These are phyloP conservation scores for Fusarium beomiforme DNA, from an alignment of 2,329 filamentous ascomycete species.

Conservation along the genomic window DNA sequence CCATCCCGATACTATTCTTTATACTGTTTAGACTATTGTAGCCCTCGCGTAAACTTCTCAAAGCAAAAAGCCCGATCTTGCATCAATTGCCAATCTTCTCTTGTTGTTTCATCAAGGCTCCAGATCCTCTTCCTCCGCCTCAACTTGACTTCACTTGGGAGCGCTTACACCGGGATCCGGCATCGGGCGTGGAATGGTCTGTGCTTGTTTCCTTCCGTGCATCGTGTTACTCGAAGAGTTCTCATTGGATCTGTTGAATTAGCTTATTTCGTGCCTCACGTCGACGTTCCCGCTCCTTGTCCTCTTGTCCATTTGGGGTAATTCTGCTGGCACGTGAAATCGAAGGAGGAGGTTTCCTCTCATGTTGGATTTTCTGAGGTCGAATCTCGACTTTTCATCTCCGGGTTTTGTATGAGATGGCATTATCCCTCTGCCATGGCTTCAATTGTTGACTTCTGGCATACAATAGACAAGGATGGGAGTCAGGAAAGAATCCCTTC, in stretches of 20 bases:
- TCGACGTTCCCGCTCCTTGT: slow-evolving; percentile 8
- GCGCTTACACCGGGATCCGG: slow-evolving; percentile 33
- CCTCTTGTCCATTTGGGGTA: slow-evolving; percentile 3
- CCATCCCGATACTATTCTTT: not conserved
- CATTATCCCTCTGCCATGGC: not conserved
- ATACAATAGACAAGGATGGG: not conserved
- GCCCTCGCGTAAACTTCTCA: slow-evolving; percentile 12
- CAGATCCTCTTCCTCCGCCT: not conserved
- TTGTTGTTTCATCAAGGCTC: not conserved
- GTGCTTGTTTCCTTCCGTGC: slow-evolving; percentile 1
- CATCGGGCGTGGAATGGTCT: slow-evolving; percentile 24
- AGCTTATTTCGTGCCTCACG: slow-evolving; percentile 27
- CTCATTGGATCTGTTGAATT: slow-evolving; percentile 22
- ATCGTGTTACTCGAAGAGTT: slow-evolving; percentile 5
- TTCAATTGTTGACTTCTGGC: not conserved
- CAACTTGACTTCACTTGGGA: not conserved
- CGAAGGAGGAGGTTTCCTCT: slow-evolving; percentile 17
- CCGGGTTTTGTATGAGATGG: not conserved
- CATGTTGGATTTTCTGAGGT: not conserved
- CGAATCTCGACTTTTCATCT: slow-evolving; percentile 33
- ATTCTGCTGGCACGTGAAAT: slow-evolving; percentile 30
- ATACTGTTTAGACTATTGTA: not conserved
- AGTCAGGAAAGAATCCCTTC: not conserved
- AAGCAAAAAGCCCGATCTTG: slow-evolving; percentile 1
- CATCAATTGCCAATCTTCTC: not conserved